These are phyloP conservation scores for Aspergillus persii DNA, from an alignment of 2,329 filamentous ascomycete species.

Conservation along the genomic window DNA sequence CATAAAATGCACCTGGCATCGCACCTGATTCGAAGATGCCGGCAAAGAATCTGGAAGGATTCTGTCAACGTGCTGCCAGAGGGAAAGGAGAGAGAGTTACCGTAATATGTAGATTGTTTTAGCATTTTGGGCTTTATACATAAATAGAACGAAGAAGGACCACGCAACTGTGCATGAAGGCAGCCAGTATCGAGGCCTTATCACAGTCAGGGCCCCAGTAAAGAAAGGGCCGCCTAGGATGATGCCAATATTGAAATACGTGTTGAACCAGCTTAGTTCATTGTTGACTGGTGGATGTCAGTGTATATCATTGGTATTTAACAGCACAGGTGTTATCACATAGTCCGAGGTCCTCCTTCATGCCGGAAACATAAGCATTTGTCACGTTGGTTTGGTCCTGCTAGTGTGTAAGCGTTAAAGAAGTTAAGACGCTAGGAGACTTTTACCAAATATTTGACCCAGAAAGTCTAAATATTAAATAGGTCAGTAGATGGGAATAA, in stretches of 20 bases:
- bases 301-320: too few relatives aligned
- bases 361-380: constrained; percentile 51
- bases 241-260: constrained; percentile 44
- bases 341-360: constrained; percentile 52
- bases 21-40: constrained; percentile 18
- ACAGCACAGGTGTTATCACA: too few relatives aligned
- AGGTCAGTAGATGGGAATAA: too few relatives aligned
- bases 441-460: too few relatives aligned
- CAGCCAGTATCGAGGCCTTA: constrained; percentile 44
- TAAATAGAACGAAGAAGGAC: constrained; percentile 43
- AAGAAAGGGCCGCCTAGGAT: constrained; percentile 33
- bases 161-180: constrained; percentile 37
- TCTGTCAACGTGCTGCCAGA: too few relatives aligned
- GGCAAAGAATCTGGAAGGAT: constrained; percentile 20
- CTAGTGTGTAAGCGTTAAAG: too few relatives aligned
- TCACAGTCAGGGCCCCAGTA: constrained; percentile 37
- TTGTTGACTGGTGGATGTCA: too few relatives aligned
- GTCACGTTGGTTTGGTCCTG: constrained; percentile 46
- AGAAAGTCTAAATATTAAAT: too few relatives aligned
- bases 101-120: constrained; percentile 15
- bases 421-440: too few relatives aligned
- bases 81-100: too few relatives aligned
- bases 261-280: constrained; percentile 40
- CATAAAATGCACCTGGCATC: constrained; percentile 17
- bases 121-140: constrained; percentile 26